These are phyloP conservation scores for Choanephora cucurbitarum DNA, from an alignment of 371 early-diverging fungal species.

Conservation along the genomic window DNA sequence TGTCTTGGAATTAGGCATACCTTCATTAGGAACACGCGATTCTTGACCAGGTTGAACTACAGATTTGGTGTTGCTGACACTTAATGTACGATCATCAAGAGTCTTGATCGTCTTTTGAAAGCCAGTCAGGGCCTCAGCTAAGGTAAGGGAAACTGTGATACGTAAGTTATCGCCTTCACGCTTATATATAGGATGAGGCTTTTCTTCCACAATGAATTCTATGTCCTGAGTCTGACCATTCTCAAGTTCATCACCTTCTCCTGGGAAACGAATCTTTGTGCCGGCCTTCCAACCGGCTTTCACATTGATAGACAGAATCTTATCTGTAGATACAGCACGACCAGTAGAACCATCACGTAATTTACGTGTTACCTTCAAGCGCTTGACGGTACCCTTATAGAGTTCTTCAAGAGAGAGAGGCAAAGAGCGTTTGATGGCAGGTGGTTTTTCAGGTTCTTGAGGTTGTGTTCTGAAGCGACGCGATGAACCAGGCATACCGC, in stretches of 20 bases:
- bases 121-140: conserved; percentile 85
- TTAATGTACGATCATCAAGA: conserved; percentile 77
- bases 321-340: conserved; percentile 62
- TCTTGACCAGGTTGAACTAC: conserved; percentile 79
- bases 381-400: conserved; percentile 88
- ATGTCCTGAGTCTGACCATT: conserved; percentile 85
- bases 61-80: conserved; percentile 58
- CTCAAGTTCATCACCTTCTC: conserved; percentile 92
- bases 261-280: conserved; percentile 92
- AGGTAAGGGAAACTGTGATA: conserved; percentile 61
- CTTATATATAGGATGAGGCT: conserved; percentile 84
- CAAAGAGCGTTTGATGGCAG: conserved; percentile 68
- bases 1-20: conserved; percentile 91
- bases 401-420: conserved; percentile 92
- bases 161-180: conserved; percentile 92
- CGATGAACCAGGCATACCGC: conserved; percentile 21
- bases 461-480: conserved; percentile 8
- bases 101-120: conserved; percentile 76
- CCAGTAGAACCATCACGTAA: conserved; percentile 55
- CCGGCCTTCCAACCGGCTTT: conserved; percentile 99
- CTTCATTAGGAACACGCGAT: conserved; percentile 75
- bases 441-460: conserved; percentile 45
- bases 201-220: conserved; percentile 94
- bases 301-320: conserved; percentile 85
- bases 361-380: conserved; percentile 90